These are phyloP conservation scores for Thielaviopsis musarum DNA, from an alignment of 2,329 filamentous ascomycete genomes.

Conservation along the genomic window DNA sequence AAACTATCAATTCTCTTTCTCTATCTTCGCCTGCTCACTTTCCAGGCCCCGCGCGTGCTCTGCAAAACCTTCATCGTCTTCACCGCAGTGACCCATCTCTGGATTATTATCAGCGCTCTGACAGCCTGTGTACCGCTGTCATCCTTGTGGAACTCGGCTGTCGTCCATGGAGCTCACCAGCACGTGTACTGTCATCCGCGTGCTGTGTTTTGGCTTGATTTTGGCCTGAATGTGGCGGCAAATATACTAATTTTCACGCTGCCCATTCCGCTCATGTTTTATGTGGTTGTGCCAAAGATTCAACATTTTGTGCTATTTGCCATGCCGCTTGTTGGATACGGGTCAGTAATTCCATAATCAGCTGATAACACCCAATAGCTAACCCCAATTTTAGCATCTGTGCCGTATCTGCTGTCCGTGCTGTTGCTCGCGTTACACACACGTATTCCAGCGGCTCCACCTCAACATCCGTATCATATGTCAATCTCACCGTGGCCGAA, in stretches of 20 bases:
- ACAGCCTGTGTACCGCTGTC: slow-evolving; percentile 15
- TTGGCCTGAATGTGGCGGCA: slow-evolving; percentile 17
- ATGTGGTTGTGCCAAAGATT: slow-evolving; percentile 15
- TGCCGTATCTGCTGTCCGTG: slow-evolving; percentile 20
- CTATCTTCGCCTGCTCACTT: slow-evolving; percentile 16
- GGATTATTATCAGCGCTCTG: slow-evolving; percentile 14
- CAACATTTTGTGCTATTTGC: slow-evolving; percentile 16
- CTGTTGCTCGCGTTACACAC: slow-evolving; percentile 1
- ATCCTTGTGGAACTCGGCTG: slow-evolving; percentile 12
- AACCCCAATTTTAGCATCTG: slow-evolving; percentile 18
- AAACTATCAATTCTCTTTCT: slow-evolving; percentile 15
- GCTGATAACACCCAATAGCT: neutral
- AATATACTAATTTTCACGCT: slow-evolving; percentile 17
- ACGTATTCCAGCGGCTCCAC: slow-evolving; percentile 7
- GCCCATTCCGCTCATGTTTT: slow-evolving; percentile 18
- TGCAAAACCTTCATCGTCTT: slow-evolving; percentile 13
- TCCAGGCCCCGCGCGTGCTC: slow-evolving; percentile 12
- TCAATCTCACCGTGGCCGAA: slow-evolving; percentile 10
- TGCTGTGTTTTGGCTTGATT: slow-evolving; percentile 17
- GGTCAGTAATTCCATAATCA: slow-evolving; percentile 13
- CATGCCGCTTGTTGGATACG: slow-evolving; percentile 16
- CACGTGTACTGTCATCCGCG: slow-evolving; percentile 10
- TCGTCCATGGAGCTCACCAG: neutral
- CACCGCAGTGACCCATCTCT: slow-evolving; percentile 14
- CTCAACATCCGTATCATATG: slow-evolving; percentile 7